A percentile compares a stretch with the other conserved stretches of the same genome.
phyloP scores from a whole-genome alignment of 2,329 filamentous ascomycete species.

The Aureobasidium melanogenum region DNA sequence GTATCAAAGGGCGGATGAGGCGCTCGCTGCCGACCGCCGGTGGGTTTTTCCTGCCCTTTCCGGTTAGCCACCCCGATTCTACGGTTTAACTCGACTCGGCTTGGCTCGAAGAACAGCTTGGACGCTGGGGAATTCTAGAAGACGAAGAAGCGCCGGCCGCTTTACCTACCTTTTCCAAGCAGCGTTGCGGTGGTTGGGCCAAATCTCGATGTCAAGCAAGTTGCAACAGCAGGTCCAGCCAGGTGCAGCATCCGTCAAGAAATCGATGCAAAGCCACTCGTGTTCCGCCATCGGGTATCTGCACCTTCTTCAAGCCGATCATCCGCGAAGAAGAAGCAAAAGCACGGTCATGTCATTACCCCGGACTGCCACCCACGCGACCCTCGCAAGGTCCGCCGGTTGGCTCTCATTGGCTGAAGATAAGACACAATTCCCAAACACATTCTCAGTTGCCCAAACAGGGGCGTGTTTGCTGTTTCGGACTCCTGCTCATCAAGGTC shows the following conservation, averaged over 20 bases:
- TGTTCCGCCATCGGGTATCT: background rate
- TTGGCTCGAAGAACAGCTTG: background rate
- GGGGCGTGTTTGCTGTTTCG: conserved; percentile 5
- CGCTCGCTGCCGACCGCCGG: background rate
- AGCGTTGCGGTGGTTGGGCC: background rate
- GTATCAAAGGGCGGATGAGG: background rate
- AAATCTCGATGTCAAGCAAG: conserved; percentile 4
- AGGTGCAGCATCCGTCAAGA: background rate
- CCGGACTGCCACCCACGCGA: conserved; percentile 1
- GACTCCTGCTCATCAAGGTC: background rate
- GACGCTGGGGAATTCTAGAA: conserved; percentile 10
- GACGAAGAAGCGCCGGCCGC: conserved; percentile 10
- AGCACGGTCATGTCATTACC: background rate
- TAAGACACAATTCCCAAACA: background rate
- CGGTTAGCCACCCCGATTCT: background rate
- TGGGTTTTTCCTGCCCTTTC: background rate
- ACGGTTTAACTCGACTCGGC: conserved; percentile 3
- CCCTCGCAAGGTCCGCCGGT: background rate
- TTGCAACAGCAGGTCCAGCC: background rate
- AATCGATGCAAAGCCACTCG: background rate
- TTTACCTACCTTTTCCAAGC: background rate
- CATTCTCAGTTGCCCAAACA: background rate
- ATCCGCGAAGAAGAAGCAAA: conserved; percentile 6
- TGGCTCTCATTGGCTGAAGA: background rate
- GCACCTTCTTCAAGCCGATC: conserved; percentile 6